These are phyloP conservation scores for Penicillium simplicissimum DNA, from an alignment of 495 filamentous ascomycete species.

Conservation along the genomic window DNA sequence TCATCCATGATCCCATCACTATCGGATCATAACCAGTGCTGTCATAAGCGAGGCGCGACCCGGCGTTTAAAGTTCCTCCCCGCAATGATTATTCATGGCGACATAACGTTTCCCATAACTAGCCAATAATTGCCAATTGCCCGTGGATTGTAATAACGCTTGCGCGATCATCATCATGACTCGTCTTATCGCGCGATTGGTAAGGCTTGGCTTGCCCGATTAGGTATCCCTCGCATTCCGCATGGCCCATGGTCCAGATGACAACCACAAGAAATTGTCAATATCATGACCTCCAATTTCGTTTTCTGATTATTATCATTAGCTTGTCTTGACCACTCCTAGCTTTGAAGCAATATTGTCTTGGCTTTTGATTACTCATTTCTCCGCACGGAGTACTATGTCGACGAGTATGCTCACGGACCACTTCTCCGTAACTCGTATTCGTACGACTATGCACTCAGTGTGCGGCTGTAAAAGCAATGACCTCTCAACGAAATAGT, in stretches of 20 bases:
- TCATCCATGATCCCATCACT: conserved; percentile 2
- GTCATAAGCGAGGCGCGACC: background rate
- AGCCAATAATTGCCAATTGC: too few relatives aligned
- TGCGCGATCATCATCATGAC: background rate
- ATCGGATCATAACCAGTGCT: background rate
- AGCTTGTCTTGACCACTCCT: background rate
- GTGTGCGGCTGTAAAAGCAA: conserved; percentile 3
- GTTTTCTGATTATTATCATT: background rate
- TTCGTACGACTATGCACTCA: background rate
- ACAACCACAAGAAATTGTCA: background rate
- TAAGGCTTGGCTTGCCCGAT: background rate
- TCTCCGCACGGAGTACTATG: background rate
- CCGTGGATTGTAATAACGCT: background rate
- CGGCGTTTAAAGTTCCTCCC: background rate
- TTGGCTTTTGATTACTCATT: background rate
- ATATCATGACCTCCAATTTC: background rate
- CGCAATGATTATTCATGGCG: background rate
- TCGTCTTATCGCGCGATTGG: background rate
- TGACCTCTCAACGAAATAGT: background rate
- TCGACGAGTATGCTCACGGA: background rate
- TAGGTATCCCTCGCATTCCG: background rate
- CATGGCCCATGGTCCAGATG: background rate
- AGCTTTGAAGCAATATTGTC: background rate
- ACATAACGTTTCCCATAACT: background rate
- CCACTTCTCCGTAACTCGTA: background rate